Percentiles rank a stretch among this genome's conserved stretches.
phyloP scores from a whole-genome alignment of 2,329 filamentous ascomycete genomes.

The Cytospora chrysosperma region DNA sequence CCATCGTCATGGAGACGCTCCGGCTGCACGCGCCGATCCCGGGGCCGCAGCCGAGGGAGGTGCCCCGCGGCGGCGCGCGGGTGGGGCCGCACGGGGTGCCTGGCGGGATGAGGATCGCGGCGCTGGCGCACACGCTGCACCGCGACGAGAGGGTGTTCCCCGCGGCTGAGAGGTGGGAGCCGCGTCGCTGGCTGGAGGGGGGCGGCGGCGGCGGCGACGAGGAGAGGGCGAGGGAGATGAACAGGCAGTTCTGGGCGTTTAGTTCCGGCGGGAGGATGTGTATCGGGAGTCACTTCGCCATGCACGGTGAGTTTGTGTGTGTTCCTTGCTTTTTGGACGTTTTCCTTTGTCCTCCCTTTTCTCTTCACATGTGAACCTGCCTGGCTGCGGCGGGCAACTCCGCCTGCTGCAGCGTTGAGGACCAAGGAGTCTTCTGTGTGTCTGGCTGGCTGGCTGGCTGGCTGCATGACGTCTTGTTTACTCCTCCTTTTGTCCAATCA shows the following conservation, averaged over 20 bases:
- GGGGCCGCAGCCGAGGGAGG: constrained; percentile 52
- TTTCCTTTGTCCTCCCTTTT: too few species aligned
- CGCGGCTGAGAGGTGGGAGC: constrained; percentile 49
- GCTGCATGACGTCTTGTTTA: neutral
- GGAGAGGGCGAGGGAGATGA: constrained; percentile 42
- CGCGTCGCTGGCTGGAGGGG: constrained; percentile 49
- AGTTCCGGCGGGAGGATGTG: constrained; percentile 68
- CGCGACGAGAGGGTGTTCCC: constrained; percentile 50
- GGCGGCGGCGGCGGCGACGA: neutral
- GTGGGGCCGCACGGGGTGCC: constrained; percentile 46
- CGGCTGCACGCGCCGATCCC: constrained; percentile 57
- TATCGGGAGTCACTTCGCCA: constrained; percentile 66
- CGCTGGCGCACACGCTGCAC: constrained; percentile 56
- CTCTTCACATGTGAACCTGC: neutral
- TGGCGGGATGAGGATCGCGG: constrained; percentile 50
- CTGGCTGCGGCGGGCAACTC: neutral
- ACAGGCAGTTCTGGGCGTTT: constrained; percentile 65
- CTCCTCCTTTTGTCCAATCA: neutral
- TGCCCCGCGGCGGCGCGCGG: constrained; percentile 43
- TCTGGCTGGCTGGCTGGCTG: too few species aligned
- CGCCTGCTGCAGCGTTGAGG: neutral
- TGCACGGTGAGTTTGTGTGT: constrained; percentile 28
- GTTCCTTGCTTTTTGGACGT: too few species aligned
- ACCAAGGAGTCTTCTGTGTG: too few species aligned
- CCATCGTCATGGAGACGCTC: constrained; percentile 58